Percentiles rank a stretch among this genome's conserved stretches.
Conservation (phyloP, 371 early-diverging fungal species). For the Smittium culicis region DNA sequence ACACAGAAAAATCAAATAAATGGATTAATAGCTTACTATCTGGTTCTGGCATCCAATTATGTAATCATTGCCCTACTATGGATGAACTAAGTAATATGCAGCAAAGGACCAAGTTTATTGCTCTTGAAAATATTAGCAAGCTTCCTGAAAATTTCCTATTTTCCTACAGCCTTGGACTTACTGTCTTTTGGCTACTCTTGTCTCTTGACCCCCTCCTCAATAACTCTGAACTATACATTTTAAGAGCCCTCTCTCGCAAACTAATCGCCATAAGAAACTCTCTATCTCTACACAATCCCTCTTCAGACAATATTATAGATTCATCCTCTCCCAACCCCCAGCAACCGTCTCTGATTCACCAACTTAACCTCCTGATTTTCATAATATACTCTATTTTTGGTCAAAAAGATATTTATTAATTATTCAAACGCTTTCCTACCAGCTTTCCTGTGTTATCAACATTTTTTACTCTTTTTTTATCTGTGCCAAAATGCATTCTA, state of each 20-base stretch:
- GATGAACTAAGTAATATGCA: no score
- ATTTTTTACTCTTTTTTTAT: not conserved
- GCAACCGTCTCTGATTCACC: not conserved
- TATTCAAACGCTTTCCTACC: not conserved
- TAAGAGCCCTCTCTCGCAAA: not conserved
- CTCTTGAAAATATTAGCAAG: no score
- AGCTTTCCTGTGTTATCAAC: no score
- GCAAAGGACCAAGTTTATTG: no score
- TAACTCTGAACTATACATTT: not conserved
- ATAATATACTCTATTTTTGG: slow-evolving; percentile 3
- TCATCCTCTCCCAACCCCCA: no score
- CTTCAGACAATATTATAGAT: no score
- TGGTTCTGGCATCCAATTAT: no score
- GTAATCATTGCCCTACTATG: no score
- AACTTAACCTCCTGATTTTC: not conserved
- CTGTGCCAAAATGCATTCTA: no score
- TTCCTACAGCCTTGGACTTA: not conserved
- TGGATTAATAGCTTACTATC: no score
- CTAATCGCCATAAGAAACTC: not conserved
- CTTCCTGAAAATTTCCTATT: not conserved
- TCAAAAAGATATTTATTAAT: slow-evolving; percentile 7
- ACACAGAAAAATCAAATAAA: no score
- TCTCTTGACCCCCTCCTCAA: slow-evolving; percentile 1
- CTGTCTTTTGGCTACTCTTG: slow-evolving; percentile 5
- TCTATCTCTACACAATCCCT: no score